A percentile compares a stretch with the other conserved stretches of the same genome.
phyloP scores from a whole-genome alignment of 148 eudicot species.

The Nepenthes gracilis region DNA sequence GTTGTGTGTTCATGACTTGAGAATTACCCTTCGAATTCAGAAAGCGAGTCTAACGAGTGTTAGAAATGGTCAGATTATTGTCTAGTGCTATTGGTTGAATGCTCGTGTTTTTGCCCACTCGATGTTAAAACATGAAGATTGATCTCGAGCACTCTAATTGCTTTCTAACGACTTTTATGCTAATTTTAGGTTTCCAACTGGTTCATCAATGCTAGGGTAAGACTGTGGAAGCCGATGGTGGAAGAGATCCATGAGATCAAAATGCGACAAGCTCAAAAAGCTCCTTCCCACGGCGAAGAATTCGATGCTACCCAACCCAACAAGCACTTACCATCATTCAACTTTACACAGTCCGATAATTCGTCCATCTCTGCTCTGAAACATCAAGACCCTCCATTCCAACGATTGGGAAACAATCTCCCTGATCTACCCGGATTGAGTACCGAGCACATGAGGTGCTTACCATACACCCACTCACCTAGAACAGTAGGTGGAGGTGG shows the following conservation, averaged over 20 bases:
- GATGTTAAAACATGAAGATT: neutral
- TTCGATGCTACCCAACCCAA: conserved; percentile 12
- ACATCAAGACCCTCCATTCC: conserved; percentile 14
- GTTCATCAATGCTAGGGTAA: conserved; percentile 58
- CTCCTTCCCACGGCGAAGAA: conserved; percentile 13
- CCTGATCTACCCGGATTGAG: conserved; percentile 8
- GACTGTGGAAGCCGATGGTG: conserved; percentile 66
- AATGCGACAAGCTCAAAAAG: conserved; percentile 28
- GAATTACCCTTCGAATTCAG: neutral
- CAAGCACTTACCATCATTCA: conserved; percentile 4
- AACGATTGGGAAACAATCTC: conserved; percentile 23
- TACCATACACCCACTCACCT: conserved; percentile 15
- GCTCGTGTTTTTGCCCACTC: too few relatives aligned
- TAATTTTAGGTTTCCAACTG: conserved; percentile 43
- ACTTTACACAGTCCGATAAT: conserved; percentile 5
- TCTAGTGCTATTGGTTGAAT: too few relatives aligned
- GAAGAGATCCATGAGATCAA: conserved; percentile 56
- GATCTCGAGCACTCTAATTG: neutral
- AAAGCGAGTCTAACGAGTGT: neutral
- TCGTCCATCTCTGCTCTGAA: conserved; percentile 14
- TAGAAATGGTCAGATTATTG: too few relatives aligned
- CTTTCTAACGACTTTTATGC: neutral
- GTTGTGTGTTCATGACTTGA: neutral
- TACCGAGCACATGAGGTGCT: conserved; percentile 9
- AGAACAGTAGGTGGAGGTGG: conserved; percentile 16